Evolutionary conservation across 768 basidiomycete species (phyloP), one percentile per base, ranked within the genome.

Genomic region (Hericium rajendrae): DNA sequence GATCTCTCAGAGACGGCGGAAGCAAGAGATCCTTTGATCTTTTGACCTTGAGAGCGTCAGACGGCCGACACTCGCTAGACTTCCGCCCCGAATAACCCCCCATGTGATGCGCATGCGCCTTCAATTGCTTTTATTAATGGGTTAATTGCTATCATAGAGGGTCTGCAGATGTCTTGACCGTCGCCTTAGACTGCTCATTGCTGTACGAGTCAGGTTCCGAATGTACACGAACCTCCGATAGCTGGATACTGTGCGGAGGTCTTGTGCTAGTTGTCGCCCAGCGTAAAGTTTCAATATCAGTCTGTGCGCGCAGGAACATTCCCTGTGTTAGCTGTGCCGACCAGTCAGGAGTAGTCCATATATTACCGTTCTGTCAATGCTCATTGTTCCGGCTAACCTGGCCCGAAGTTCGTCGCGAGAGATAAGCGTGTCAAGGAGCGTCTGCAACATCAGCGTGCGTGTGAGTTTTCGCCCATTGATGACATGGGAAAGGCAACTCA

Each of bases 401-500:
- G 43, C 43, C 9, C 43, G 43, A n/a, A 46, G 43, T n/a, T 46
- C 43, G 15, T 46, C 43, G 6, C 43, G 43, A n/a, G 43, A 18
- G 15, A 46, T n/a, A 9, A 46, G 43, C 8, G 43, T 46, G 6
- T 46, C 43, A 15, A 46, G 16, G 15, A 46, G 43, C 9, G 43
- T 46, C 43, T 46, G 20, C n/a, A 8, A 46, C 8, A 9, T n/a
- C 9, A 9, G 9, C 15, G 43, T 6, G 15, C n/a, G 6, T 46
- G n/a, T 16, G 1, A 9, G 41, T 43, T 12, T 43, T 18, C 18
- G 12, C 6, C 15, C 16, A 15, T 16, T 8, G 11, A 43, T 43
- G 11, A 18, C 6, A 15, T 18, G 2, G 41, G 13, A 12, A 1
- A 2, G 15, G 20, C 6, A 9, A n/a, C 76, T 64, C 55, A 79